Conservation (phyloP, 164 flowering plant genomes). For the Aristolochia fimbriata region DNA sequence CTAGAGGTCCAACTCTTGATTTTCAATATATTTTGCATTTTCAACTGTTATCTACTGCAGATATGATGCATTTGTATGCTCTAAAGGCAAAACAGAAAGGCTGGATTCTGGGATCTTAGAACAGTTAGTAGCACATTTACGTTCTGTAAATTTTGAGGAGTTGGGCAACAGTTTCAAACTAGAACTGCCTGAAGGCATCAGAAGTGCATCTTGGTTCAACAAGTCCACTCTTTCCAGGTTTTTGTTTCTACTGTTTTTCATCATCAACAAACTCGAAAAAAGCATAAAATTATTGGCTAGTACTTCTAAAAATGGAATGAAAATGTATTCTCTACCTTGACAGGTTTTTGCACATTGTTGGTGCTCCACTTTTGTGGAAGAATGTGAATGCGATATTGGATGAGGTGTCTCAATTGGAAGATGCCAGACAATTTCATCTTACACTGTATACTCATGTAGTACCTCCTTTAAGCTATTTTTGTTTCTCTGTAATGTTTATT, state of each 20-base stretch:
- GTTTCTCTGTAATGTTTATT: too few relatives aligned
- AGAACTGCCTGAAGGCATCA: constrained; percentile 27
- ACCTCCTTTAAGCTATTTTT: constrained; percentile 1
- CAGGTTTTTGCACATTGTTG: constrained; percentile 60
- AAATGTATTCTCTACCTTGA: neutral
- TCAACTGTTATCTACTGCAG: constrained; percentile 18
- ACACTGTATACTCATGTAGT: constrained; percentile 62
- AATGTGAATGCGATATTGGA: constrained; percentile 28
- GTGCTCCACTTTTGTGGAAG: constrained; percentile 33
- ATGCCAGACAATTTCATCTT: constrained; percentile 69
- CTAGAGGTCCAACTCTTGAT: neutral
- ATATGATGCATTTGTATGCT: constrained; percentile 49
- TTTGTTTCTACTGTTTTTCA: neutral
- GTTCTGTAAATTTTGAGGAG: constrained; percentile 29
- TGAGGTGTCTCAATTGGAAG: constrained; percentile 79
- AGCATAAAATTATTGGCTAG: neutral
- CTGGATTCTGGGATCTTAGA: constrained; percentile 49
- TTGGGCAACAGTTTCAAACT: constrained; percentile 38
- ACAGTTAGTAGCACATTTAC: constrained; percentile 39
- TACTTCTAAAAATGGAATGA: neutral
- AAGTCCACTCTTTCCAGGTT: constrained; percentile 68
- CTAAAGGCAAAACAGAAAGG: constrained; percentile 33
- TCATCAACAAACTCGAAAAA: neutral
- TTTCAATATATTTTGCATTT: neutral
- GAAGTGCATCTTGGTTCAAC: constrained; percentile 57